These are phyloP conservation scores for Boechera retrofracta DNA, from an alignment of 345 rosid genomes.

Conservation along the genomic window DNA sequence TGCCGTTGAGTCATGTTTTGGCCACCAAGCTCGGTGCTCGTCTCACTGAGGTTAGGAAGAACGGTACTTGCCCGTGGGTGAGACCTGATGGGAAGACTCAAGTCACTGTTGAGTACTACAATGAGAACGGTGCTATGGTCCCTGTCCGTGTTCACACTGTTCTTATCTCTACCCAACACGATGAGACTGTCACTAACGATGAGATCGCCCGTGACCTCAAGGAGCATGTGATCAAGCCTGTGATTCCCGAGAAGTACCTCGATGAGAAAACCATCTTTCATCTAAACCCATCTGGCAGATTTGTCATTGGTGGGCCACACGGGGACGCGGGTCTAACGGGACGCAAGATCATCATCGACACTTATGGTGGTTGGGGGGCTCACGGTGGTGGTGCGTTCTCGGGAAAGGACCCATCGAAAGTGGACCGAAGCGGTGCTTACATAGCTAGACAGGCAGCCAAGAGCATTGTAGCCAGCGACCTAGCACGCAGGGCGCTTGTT, in stretches of 20 bases:
- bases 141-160: constrained; percentile 82
- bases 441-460: constrained; percentile 86
- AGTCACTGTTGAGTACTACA: constrained; percentile 77
- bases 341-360: constrained; percentile 79
- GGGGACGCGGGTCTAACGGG: constrained; percentile 82
- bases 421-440: constrained; percentile 83
- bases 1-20: constrained; percentile 81
- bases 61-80: constrained; percentile 75
- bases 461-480: constrained; percentile 74
- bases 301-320: constrained; percentile 80
- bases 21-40: constrained; percentile 80
- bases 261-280: constrained; percentile 92
- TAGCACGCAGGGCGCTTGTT: constrained; percentile 71
- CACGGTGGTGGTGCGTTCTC: constrained; percentile 89
- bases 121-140: constrained; percentile 78
- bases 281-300: constrained; percentile 83
- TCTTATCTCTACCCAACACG: constrained; percentile 77
- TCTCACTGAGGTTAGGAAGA: constrained; percentile 81
- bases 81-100: constrained; percentile 85
- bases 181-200: constrained; percentile 78
- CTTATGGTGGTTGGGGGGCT: constrained; percentile 82
- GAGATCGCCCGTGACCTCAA: constrained; percentile 82
- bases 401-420: constrained; percentile 81
- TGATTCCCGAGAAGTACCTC: constrained; percentile 75
- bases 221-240: constrained; percentile 81